Percentiles rank a stretch among this genome's conserved stretches.
phyloP scores from a whole-genome alignment of 1,139 yeast genomes.

The Casaregolazyma lundiana region DNA sequence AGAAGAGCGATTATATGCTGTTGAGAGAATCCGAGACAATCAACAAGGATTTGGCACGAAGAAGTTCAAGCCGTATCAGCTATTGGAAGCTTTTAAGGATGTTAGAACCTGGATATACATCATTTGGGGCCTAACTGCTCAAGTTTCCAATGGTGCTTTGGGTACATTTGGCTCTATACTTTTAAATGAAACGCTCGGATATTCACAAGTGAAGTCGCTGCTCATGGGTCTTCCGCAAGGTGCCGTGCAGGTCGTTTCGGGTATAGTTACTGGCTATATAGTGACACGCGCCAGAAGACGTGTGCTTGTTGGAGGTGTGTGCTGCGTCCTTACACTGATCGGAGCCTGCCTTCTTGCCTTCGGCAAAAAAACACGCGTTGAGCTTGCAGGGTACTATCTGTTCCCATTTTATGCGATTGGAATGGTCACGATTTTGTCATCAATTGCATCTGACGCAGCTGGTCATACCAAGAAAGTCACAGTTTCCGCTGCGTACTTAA shows the following conservation, averaged over 20 bases:
- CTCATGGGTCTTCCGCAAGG: slow-evolving; percentile 40
- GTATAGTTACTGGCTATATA: slow-evolving; percentile 4
- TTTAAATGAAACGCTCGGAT: slow-evolving; percentile 36
- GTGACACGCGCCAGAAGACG: neutral
- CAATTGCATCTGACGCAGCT: slow-evolving; percentile 47
- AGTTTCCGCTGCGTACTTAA: slow-evolving; percentile 38
- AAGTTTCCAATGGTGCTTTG: slow-evolving; percentile 52
- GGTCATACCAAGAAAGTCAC: slow-evolving; percentile 53
- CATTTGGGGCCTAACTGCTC: slow-evolving; percentile 38
- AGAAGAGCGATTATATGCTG: slow-evolving; percentile 47
- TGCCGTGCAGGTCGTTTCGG: slow-evolving; percentile 30
- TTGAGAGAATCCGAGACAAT: slow-evolving; percentile 46
- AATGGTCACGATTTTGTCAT: slow-evolving; percentile 43
- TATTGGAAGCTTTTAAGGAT: slow-evolving; percentile 39
- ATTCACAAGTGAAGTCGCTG: slow-evolving; percentile 38
- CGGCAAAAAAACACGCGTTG: slow-evolving; percentile 22
- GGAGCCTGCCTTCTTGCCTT: slow-evolving; percentile 23
- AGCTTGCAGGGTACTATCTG: slow-evolving; percentile 40
- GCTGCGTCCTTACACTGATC: slow-evolving; percentile 29
- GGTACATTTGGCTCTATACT: slow-evolving; percentile 44
- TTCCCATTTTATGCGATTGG: slow-evolving; percentile 36
- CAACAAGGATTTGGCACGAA: slow-evolving; percentile 54
- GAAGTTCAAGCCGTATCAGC: slow-evolving; percentile 50
- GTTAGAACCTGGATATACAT: slow-evolving; percentile 49
- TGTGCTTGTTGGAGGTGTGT: slow-evolving; percentile 34